Percentiles rank a stretch among this genome's conserved stretches.
Conservation (phyloP, 768 basidiomycete genomes). For the Gymnopilus dilepis region DNA sequence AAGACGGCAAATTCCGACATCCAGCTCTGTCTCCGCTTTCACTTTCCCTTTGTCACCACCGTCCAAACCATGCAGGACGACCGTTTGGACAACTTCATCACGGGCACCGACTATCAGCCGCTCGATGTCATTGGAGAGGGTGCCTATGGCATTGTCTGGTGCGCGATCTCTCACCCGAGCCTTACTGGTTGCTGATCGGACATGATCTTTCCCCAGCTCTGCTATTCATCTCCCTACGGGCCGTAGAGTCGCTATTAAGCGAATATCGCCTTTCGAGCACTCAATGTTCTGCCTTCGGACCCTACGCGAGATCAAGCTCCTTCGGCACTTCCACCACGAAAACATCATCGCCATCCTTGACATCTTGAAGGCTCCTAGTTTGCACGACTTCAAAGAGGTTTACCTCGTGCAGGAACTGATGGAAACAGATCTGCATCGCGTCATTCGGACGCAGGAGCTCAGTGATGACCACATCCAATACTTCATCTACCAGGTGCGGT, state of each 20-base stretch:
- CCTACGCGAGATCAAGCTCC: conserved; percentile 89
- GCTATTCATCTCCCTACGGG: conserved; percentile 80
- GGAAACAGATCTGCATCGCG: conserved; percentile 95
- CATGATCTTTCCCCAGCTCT: conserved; percentile 46
- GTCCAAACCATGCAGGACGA: conserved; percentile 30
- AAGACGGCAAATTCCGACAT: conserved; percentile 23
- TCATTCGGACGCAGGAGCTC: conserved; percentile 92
- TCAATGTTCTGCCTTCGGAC: conserved; percentile 90
- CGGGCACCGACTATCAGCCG: conserved; percentile 67
- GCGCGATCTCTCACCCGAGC: conserved; percentile 19
- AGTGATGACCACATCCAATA: conserved; percentile 97
- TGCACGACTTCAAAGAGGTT: conserved; percentile 86
- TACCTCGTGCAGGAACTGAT: conserved; percentile 71
- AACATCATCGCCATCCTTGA: conserved; percentile 98
- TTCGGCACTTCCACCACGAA: conserved; percentile 84
- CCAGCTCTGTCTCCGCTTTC: conserved; percentile 6
- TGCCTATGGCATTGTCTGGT: conserved; percentile 91
- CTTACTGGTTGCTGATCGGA: conserved; percentile 19
- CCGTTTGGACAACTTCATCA: conserved; percentile 47
- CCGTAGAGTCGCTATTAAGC: conserved; percentile 93
- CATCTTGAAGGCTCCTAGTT: conserved; percentile 76
- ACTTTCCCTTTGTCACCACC: conserved; percentile 11
- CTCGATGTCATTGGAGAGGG: conserved; percentile 92
- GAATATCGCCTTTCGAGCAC: conserved; percentile 94
- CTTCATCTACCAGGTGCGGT: conserved; percentile 89